These are phyloP conservation scores for Mortierella alpina DNA, from an alignment of 192 early-diverging fungal species.

Conservation along the genomic window DNA sequence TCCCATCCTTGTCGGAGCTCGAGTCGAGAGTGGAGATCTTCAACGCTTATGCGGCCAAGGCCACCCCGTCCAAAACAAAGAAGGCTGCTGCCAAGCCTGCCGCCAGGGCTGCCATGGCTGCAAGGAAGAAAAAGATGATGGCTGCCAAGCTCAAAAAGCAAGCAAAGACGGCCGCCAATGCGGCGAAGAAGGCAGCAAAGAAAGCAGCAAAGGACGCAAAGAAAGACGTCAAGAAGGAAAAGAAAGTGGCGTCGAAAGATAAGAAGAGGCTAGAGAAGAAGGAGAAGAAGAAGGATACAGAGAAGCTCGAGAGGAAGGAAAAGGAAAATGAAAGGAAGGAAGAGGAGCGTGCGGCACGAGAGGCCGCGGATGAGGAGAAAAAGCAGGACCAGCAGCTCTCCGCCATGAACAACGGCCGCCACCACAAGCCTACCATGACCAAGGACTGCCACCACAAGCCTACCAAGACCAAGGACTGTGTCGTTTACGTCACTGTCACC, in stretches of 20 bases:
- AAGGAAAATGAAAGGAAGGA: not conserved
- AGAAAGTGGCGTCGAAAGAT: not conserved
- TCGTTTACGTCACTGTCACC: constrained; percentile 13
- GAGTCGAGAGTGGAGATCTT: constrained; percentile 20
- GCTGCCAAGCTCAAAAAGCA: not conserved
- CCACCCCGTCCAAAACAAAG: not conserved
- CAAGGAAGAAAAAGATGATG: not conserved
- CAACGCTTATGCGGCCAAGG: constrained; percentile 3
- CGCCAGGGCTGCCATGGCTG: not conserved
- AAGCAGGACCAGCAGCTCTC: not conserved
- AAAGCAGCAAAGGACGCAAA: not conserved
- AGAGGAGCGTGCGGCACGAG: not conserved
- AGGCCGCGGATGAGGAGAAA: not conserved
- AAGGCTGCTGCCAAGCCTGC: not conserved
- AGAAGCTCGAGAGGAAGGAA: not conserved
- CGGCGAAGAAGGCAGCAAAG: not conserved
- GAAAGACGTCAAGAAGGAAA: not conserved
- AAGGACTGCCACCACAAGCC: constrained; percentile 8
- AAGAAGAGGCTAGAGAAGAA: not conserved
- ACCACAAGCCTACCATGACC: constrained; percentile 3
- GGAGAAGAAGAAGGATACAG: not conserved
- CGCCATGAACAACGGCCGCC: not conserved
- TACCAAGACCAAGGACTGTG: constrained; percentile 11
- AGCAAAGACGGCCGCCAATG: too few relatives aligned
- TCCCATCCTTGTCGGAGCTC: constrained; percentile 24